Conservation (phyloP, 2,329 filamentous ascomycete species). For the Colletotrichum brevisporum region DNA sequence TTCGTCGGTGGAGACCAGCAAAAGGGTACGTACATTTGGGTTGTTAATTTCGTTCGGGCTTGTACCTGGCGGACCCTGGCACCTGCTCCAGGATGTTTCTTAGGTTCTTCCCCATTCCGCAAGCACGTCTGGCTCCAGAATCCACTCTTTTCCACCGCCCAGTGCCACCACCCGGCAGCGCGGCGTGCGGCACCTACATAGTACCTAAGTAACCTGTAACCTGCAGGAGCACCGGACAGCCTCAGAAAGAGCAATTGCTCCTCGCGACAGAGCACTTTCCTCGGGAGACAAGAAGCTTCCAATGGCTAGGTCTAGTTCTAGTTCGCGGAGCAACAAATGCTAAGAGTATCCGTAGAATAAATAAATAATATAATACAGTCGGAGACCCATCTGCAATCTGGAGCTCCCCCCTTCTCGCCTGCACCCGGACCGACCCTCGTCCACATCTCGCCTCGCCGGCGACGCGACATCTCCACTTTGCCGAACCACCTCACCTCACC, state of each 20-base stretch:
- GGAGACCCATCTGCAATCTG: slow-evolving; percentile 1
- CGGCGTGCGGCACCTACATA: neutral
- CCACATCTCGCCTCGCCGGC: neutral
- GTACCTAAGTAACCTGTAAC: too few relatives aligned
- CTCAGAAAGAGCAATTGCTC: neutral
- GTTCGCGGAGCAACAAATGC: too few relatives aligned
- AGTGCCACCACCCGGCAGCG: neutral
- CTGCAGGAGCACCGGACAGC: too few relatives aligned
- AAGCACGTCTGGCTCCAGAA: slow-evolving; percentile 35
- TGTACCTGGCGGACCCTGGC: slow-evolving; percentile 18
- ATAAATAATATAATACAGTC: slow-evolving; percentile 20
- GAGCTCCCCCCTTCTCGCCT: slow-evolving; percentile 18
- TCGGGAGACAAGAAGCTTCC: too few relatives aligned
- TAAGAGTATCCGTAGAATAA: too few relatives aligned
- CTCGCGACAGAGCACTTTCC: too few relatives aligned
- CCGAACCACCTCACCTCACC: slow-evolving; percentile 14
- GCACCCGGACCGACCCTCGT: slow-evolving; percentile 26
- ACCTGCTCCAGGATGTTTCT: slow-evolving; percentile 15
- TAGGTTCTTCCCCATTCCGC: neutral
- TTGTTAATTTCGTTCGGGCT: slow-evolving; percentile 10
- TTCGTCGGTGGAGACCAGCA: neutral
- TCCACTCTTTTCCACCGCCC: slow-evolving; percentile 13
- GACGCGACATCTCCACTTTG: slow-evolving; percentile 5
- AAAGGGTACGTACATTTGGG: neutral
- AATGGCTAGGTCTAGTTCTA: too few relatives aligned